A percentile compares a stretch with the other conserved stretches of the same genome.
phyloP scores from a whole-genome alignment of 2,329 filamentous ascomycete genomes.

The Elsinoe perseae region DNA sequence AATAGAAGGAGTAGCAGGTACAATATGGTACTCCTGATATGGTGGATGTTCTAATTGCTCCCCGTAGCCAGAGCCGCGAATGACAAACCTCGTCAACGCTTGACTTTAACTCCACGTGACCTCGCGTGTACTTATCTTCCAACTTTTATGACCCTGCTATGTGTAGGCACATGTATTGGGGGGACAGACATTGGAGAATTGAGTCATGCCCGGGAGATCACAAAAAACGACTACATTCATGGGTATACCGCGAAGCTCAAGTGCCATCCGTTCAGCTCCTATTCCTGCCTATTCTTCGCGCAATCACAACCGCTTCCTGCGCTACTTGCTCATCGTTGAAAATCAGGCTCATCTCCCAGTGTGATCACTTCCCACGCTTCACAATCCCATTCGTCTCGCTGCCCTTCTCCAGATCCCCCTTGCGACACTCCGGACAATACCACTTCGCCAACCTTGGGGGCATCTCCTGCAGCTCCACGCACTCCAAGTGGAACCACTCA shows the following conservation, averaged over 20 bases:
- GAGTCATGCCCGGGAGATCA: no score
- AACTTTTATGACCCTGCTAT: no score
- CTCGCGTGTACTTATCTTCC: no score
- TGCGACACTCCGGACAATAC: slow-evolving; percentile 73
- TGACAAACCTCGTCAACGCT: background rate
- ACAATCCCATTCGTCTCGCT: slow-evolving; percentile 27
- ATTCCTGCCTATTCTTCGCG: background rate
- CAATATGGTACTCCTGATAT: background rate
- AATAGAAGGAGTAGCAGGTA: background rate
- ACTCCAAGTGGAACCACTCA: slow-evolving; percentile 80
- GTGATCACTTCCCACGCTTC: background rate
- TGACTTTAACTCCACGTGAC: background rate
- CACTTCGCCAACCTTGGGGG: slow-evolving; percentile 69
- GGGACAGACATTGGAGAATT: no score
- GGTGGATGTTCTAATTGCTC: no score
- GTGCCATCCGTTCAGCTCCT: no score
- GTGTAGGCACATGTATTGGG: no score
- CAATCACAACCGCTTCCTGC: background rate
- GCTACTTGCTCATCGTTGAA: no score
- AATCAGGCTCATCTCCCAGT: background rate
- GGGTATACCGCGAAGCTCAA: background rate
- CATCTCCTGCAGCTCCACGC: slow-evolving; percentile 60
- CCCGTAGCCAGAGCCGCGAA: background rate
- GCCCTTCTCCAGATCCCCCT: slow-evolving; percentile 35
- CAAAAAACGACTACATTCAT: background rate